Base-by-base conservation (phyloP, 768 basidiomycete genomes). In the Leucocoprinus birnbaumii region DNA sequence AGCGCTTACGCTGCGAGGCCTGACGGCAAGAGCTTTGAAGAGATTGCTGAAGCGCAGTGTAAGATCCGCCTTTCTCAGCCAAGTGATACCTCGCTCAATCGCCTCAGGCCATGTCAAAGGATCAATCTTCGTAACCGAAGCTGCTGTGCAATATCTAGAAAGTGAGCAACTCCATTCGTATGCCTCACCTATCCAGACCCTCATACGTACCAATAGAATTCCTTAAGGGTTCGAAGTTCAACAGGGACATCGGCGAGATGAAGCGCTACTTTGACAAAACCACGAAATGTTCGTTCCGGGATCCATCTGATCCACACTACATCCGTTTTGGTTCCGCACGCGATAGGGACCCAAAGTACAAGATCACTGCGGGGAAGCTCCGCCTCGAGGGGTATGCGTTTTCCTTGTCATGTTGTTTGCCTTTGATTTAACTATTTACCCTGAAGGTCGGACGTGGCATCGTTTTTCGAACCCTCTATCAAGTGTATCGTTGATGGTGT, bases 101-200 rank as follows among this genome's bases (percentile, higher is more conserved):
- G 16, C 3, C 9, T 3, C 31, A 80, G 79, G 76, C 58, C 68
- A 67, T 41, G 66, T 79, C 31, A 66, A 73, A 53, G 79, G 79
- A 14, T 77, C 79, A 1, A 65, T 78, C 3, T 79, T 76, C 51
- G 76, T 80, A n/a, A 78, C 70, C 18, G 66, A 62, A 21, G 69
- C 70, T 7, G 77, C 77, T 13, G 59, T 60, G 6, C 45, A 60
- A 19, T 66, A 68, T 59, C 60, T 80, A 2, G 44, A 63, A 58
- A 54, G 79, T 79, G 55, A 7, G 60, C 53, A 13, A 46, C 19
- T 26, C 13, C 8, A 35, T 31, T 19, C 10, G 10, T 44, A n/a
- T n/a, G n/a, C n/a, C 3, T 18, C 21, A 5, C n/a, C n/a, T n/a
- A n/a, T n/a, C n/a, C n/a, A n/a, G n/a, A n/a, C n/a, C n/a, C n/a